Evolutionary conservation across 768 basidiomycete genomes (phyloP).

Genomic region (Amanita exitialis): DNA sequence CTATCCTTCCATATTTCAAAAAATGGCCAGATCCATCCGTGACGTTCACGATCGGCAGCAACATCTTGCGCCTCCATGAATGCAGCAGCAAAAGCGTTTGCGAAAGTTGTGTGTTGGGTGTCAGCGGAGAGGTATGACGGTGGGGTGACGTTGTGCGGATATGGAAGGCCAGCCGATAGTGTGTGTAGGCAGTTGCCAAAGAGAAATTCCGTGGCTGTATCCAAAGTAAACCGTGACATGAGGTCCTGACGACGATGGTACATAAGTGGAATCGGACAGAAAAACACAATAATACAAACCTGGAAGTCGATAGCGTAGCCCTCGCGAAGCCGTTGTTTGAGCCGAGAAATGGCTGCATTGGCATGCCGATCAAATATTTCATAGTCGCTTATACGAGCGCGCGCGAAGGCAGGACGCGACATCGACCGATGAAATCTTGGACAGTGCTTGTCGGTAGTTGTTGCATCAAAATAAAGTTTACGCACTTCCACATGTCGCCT

Average conservation of each 20-base stretch:
- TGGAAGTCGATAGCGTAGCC: slow-evolving; percentile 54
- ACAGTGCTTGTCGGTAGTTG: neutral
- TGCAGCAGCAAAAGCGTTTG: slow-evolving; percentile 25
- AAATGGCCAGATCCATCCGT: slow-evolving; percentile 47
- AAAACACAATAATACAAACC: slow-evolving; percentile 15
- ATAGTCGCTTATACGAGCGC: slow-evolving; percentile 49
- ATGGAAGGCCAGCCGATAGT: slow-evolving; percentile 40
- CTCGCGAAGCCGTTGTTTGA: slow-evolving; percentile 36
- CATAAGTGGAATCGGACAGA: neutral
- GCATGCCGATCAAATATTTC: slow-evolving; percentile 51
- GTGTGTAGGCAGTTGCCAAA: slow-evolving; percentile 50
- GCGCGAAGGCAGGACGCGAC: slow-evolving; percentile 55
- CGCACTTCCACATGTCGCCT: slow-evolving; percentile 30
- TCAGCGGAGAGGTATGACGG: slow-evolving; percentile 14
- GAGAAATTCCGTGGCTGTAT: slow-evolving; percentile 58
- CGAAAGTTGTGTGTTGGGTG: neutral
- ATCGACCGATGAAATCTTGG: slow-evolving; percentile 49
- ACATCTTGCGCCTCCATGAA: slow-evolving; percentile 37
- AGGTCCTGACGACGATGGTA: slow-evolving; percentile 29
- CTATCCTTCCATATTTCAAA: slow-evolving; percentile 36
- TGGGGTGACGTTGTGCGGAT: slow-evolving; percentile 30
- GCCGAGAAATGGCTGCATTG: slow-evolving; percentile 28
- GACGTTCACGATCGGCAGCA: slow-evolving; percentile 30
- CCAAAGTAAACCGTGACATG: slow-evolving; percentile 54
- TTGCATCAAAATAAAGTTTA: neutral